Evolutionary conservation across 371 early-diverging fungal genomes (phyloP).

Genomic region (Batkoa obscura): DNA sequence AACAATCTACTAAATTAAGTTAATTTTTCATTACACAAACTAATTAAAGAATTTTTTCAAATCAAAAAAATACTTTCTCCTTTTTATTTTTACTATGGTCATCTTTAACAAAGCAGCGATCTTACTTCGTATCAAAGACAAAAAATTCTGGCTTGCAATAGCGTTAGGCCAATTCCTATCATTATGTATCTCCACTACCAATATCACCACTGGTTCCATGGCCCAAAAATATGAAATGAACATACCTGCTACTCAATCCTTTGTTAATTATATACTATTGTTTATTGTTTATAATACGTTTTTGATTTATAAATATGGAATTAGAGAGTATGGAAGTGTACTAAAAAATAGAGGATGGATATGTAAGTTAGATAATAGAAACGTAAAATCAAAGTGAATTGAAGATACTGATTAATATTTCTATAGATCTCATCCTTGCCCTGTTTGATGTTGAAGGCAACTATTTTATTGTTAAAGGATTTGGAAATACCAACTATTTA

Average conservation of each 20-base stretch:
- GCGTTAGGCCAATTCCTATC: conserved; percentile 40
- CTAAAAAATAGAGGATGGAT: conserved; percentile 24
- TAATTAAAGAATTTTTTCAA: no score
- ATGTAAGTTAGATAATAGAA: no score
- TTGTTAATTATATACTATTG: conserved; percentile 40
- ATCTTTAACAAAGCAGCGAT: no score
- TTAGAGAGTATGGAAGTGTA: conserved; percentile 23
- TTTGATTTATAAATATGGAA: conserved; percentile 29
- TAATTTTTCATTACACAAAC: no score
- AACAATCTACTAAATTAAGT: no score
- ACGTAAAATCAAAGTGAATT: no score
- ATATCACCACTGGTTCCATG: conserved; percentile 31
- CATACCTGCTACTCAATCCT: conserved; percentile 45
- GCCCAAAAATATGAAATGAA: conserved; percentile 18
- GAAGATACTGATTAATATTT: no score
- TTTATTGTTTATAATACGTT: conserved; percentile 38
- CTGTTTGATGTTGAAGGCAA: conserved; percentile 60
- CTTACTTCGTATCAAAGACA: no score
- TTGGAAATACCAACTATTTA: conserved; percentile 42
- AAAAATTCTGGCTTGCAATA: conserved; percentile 15
- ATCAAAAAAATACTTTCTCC: no score
- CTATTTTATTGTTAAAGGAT: conserved; percentile 56
- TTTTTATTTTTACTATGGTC: no score
- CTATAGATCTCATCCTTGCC: conserved; percentile 13
- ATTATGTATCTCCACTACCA: conserved; percentile 52